These are phyloP conservation scores for Colletotrichum sp. DNA, from an alignment of 2,329 filamentous ascomycete species.

Conservation along the genomic window DNA sequence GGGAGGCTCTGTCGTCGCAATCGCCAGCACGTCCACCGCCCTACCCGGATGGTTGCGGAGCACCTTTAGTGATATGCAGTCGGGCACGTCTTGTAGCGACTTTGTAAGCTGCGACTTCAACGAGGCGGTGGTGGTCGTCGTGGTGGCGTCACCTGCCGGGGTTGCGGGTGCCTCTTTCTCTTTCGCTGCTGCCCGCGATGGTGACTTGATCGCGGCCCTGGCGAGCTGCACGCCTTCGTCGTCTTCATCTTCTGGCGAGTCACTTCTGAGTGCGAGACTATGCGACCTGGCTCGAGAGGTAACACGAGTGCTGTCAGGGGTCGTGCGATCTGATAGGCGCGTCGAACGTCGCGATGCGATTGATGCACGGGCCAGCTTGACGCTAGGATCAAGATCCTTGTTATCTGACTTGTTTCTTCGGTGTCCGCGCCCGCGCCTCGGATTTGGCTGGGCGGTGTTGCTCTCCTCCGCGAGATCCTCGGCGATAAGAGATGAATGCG, in stretches of 20 bases:
- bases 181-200: constrained; percentile 23
- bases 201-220: constrained; percentile 33
- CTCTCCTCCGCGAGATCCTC: constrained; percentile 13
- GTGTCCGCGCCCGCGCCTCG: constrained; percentile 16
- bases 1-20: constrained; percentile 56
- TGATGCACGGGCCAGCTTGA: constrained; percentile 18
- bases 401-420: constrained; percentile 13
- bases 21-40: constrained; percentile 58
- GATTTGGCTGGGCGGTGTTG: constrained; percentile 4
- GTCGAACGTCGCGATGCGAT: constrained; percentile 23
- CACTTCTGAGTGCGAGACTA: constrained; percentile 27
- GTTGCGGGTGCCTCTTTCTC: not conserved
- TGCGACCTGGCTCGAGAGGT: constrained; percentile 31
- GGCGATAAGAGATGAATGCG: constrained; percentile 19
- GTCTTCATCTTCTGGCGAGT: constrained; percentile 25
- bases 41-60: constrained; percentile 56
- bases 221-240: constrained; percentile 34
- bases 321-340: constrained; percentile 20
- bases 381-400: constrained; percentile 22
- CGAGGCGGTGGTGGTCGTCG: constrained; percentile 8
- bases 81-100: constrained; percentile 54
- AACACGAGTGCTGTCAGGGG: constrained; percentile 22
- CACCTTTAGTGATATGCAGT: constrained; percentile 57
- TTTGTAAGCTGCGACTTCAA: constrained; percentile 53
- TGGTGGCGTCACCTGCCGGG: not conserved